Evolutionary conservation across 176 grass and related monocot genomes (phyloP).

Genomic region (Oryza coarctata): DNA sequence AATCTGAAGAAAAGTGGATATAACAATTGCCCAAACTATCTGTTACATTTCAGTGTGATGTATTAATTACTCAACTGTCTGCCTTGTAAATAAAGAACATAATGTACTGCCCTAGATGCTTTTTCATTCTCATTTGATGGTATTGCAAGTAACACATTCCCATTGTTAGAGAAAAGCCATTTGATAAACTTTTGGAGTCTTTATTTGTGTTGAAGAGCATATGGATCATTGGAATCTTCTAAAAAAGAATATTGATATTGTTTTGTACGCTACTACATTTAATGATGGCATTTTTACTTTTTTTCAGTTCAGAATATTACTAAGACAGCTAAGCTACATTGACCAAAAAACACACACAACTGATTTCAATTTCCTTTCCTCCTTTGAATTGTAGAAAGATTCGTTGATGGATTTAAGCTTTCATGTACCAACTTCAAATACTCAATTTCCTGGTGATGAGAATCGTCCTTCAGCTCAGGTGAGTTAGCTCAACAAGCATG

Average conservation of each 20-base stretch:
- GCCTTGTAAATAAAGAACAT: slow-evolving; percentile 17
- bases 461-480: slow-evolving; percentile 77
- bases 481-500: slow-evolving; percentile 9
- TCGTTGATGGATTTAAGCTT: slow-evolving; percentile 93
- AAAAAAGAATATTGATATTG: background rate
- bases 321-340: background rate
- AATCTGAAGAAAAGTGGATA: background rate
- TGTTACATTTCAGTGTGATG: background rate
- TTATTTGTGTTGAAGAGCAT: background rate
- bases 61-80: background rate
- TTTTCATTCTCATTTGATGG: background rate
- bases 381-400: slow-evolving; percentile 67
- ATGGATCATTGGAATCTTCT: background rate
- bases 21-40: background rate
- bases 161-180: background rate
- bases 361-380: slow-evolving; percentile 19
- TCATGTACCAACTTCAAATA: slow-evolving; percentile 80
- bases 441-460: slow-evolving; percentile 81
- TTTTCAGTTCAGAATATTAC: background rate
- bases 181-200: background rate
- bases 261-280: background rate
- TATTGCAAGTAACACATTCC: background rate
- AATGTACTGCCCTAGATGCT: background rate
- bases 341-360: background rate
- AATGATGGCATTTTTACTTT: background rate